Percentiles rank a stretch among this genome's conserved stretches.
Evolutionary conservation across 495 filamentous ascomycete species (phyloP).

Genomic region (Pyronema omphalodes): DNA sequence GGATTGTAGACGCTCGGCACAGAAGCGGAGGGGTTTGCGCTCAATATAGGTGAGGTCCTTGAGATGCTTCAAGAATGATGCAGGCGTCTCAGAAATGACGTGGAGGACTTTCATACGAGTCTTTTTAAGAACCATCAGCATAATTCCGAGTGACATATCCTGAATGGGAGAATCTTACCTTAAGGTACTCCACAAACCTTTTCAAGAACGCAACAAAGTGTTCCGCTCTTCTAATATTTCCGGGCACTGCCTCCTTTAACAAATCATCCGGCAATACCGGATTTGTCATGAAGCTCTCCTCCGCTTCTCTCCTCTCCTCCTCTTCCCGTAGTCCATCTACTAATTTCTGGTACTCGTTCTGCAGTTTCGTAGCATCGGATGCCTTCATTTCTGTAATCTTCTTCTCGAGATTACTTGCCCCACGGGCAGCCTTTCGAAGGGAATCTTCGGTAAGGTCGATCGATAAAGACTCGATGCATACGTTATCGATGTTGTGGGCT

Average conservation of each 20-base stretch:
- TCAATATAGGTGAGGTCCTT: slow-evolving; percentile 96
- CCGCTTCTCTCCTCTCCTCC: slow-evolving; percentile 60
- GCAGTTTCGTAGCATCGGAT: slow-evolving; percentile 76
- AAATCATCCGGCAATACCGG: slow-evolving; percentile 68
- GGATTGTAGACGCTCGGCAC: slow-evolving; percentile 84
- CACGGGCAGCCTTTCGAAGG: slow-evolving; percentile 66
- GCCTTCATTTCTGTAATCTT: slow-evolving; percentile 86
- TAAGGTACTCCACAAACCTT: slow-evolving; percentile 93
- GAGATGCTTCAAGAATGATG: slow-evolving; percentile 80
- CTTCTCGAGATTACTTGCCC: slow-evolving; percentile 73
- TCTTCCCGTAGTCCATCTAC: slow-evolving; percentile 81
- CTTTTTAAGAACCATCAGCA: slow-evolving; percentile 24
- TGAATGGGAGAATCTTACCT: slow-evolving; percentile 27
- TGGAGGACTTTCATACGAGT: slow-evolving; percentile 96
- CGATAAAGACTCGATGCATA: slow-evolving; percentile 94
- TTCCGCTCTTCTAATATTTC: slow-evolving; percentile 89
- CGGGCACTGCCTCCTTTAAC: slow-evolving; percentile 83
- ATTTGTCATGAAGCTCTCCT: slow-evolving; percentile 94
- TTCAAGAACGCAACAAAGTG: slow-evolving; percentile 93
- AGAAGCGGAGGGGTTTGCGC: slow-evolving; percentile 72
- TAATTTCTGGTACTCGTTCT: slow-evolving; percentile 87
- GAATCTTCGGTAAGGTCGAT: slow-evolving; percentile 94
- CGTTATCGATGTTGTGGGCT: slow-evolving; percentile 98
- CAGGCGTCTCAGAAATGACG: slow-evolving; percentile 90
- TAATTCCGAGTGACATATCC: not conserved